A percentile compares a stretch with the other conserved stretches of the same genome.
Conservation (phyloP, 768 basidiomycete species). For the Gloeopeniophorella convolvens region DNA sequence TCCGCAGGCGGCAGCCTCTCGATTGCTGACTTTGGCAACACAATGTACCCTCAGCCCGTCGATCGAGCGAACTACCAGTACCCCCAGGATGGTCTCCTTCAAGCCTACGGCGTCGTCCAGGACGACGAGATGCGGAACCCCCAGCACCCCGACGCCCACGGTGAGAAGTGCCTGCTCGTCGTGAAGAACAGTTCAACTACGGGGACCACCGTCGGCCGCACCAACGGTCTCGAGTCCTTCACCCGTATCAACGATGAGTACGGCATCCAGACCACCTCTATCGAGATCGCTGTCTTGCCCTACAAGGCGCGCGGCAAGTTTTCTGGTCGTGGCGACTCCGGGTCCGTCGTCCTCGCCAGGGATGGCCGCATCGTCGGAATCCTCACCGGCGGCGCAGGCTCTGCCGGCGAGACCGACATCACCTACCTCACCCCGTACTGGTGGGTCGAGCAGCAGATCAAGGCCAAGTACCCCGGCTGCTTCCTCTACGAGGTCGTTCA, state of each 20-base stretch:
- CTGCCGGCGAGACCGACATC: constrained; percentile 20
- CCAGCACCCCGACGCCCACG: constrained; percentile 20
- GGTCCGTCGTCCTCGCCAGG: constrained; percentile 23
- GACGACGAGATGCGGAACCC: constrained; percentile 22
- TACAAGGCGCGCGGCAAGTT: constrained; percentile 21
- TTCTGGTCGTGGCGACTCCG: constrained; percentile 26
- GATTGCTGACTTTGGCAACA: constrained; percentile 19
- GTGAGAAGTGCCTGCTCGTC: constrained; percentile 22
- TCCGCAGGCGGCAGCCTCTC: constrained; percentile 27
- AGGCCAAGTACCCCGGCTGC: constrained; percentile 22
- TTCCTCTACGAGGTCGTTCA: constrained; percentile 17
- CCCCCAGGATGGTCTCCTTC: constrained; percentile 23
- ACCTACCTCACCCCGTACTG: constrained; percentile 25
- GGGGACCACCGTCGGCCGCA: constrained; percentile 24
- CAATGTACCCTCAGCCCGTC: constrained; percentile 25
- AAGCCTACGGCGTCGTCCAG: constrained; percentile 17
- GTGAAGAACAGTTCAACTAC: constrained; percentile 25
- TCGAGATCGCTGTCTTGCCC: constrained; percentile 23
- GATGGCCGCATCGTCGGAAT: constrained; percentile 24
- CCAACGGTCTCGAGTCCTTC: constrained; percentile 24
- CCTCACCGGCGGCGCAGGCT: constrained; percentile 22
- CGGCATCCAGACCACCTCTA: constrained; percentile 8
- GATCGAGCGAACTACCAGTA: constrained; percentile 20
- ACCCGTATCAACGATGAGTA: constrained; percentile 1
- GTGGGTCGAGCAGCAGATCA: constrained; percentile 23